Percentiles rank a stretch among this genome's conserved stretches.
phyloP scores from a whole-genome alignment of 2,329 filamentous ascomycete genomes.

The Rhynchosporium agropyri region DNA sequence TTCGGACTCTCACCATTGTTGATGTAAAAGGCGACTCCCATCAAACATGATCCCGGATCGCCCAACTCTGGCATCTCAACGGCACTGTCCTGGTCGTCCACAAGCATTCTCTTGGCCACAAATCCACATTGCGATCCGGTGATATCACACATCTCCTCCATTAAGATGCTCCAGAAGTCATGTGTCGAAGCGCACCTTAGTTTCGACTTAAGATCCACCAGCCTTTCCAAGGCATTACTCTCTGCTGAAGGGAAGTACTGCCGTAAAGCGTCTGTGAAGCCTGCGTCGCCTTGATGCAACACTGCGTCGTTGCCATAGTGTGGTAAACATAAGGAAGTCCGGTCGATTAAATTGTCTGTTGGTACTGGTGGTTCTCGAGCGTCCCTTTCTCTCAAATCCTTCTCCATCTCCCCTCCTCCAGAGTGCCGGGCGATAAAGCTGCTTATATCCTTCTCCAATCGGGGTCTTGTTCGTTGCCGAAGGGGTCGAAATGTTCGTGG shows the following conservation, averaged over 20 bases:
- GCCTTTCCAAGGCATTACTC: constrained; percentile 61
- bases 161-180: constrained; percentile 65
- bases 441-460: constrained; percentile 27
- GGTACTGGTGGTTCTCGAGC: constrained; percentile 19
- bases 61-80: constrained; percentile 64
- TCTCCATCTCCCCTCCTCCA: constrained; percentile 33
- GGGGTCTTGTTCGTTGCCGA: constrained; percentile 33
- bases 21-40: constrained; percentile 68
- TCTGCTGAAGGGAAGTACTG: constrained; percentile 51
- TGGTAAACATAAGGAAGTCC: constrained; percentile 40
- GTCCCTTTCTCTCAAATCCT: constrained; percentile 20
- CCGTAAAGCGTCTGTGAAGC: constrained; percentile 37
- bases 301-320: constrained; percentile 34
- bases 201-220: constrained; percentile 60
- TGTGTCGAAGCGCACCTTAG: constrained; percentile 57
- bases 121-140: constrained; percentile 69
- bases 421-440: constrained; percentile 17
- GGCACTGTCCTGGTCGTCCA: constrained; percentile 58
- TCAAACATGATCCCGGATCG: constrained; percentile 62
- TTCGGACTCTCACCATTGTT: constrained; percentile 58
- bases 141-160: constrained; percentile 65
- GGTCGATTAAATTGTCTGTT: constrained; percentile 31
- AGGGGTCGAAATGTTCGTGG: constrained; percentile 36
- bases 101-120: constrained; percentile 64
- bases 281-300: constrained; percentile 38